Evolutionary conservation across 2,329 filamentous ascomycete genomes (phyloP).

Genomic region (Cladosporium sp.): DNA sequence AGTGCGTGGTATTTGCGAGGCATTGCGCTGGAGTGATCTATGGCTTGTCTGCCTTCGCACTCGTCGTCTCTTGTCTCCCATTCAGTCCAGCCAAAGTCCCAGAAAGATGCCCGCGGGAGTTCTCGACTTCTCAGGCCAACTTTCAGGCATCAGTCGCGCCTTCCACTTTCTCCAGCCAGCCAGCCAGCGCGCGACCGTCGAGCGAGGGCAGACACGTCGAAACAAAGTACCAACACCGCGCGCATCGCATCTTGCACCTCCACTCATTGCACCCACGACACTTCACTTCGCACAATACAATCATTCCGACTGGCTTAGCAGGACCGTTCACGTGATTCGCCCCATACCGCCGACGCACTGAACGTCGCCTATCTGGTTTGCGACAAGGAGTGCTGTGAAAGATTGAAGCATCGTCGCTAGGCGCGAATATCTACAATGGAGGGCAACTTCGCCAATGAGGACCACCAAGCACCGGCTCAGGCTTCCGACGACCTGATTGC

Average conservation of each 20-base stretch:
- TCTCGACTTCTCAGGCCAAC: neutral
- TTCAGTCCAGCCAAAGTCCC: neutral
- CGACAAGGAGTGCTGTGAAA: conserved; percentile 16
- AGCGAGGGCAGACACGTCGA: conserved; percentile 15
- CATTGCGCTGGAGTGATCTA: conserved; percentile 25
- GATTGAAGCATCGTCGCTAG: neutral
- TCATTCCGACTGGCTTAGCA: neutral
- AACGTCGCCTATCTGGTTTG: conserved; percentile 11
- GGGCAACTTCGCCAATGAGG: conserved; percentile 36
- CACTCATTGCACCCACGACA: neutral
- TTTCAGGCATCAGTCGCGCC: neutral
- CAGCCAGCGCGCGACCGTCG: neutral
- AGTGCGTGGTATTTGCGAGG: conserved; percentile 65
- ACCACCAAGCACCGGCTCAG: conserved; percentile 36
- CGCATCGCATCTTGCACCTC: neutral
- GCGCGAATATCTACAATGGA: conserved; percentile 18
- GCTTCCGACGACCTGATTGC: conserved; percentile 40
- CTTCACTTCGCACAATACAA: neutral
- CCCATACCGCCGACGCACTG: neutral
- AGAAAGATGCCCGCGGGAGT: conserved; percentile 11
- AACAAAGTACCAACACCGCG: conserved; percentile 3
- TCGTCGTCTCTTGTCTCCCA: neutral
- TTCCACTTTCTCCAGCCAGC: conserved; percentile 1
- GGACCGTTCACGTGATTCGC: neutral
- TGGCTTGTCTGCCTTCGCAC: conserved; percentile 8